phyloP scores from a whole-genome alignment of 352 stramenopile genomes.

The Phytophthora brassicae region DNA sequence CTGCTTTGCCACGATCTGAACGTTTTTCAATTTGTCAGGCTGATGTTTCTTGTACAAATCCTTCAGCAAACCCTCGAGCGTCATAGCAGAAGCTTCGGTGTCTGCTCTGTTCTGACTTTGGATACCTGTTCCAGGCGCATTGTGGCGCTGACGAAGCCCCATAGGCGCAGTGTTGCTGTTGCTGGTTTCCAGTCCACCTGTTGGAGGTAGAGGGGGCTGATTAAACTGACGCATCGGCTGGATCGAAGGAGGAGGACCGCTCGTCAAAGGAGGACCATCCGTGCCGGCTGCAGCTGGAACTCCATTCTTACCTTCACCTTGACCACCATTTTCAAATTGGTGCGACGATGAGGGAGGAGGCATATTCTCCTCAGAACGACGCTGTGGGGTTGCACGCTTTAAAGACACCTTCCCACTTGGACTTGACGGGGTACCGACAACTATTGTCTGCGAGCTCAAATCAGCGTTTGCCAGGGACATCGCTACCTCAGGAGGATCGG shows the following conservation, averaged over 20 bases:
- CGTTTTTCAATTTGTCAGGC: slow-evolving; percentile 73
- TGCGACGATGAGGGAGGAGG: slow-evolving; percentile 10
- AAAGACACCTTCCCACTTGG: slow-evolving; percentile 2
- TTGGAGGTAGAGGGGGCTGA: background rate
- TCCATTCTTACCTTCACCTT: slow-evolving; percentile 2
- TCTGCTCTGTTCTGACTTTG: slow-evolving; percentile 4
- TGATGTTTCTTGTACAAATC: slow-evolving; percentile 81
- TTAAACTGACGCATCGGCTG: background rate
- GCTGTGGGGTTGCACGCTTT: slow-evolving; percentile 3
- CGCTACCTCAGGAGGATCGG: background rate
- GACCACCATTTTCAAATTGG: background rate
- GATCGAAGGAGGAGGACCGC: slow-evolving; percentile 3
- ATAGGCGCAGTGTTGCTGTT: slow-evolving; percentile 13
- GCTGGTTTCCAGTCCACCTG: slow-evolving; percentile 7
- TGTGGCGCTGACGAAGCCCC: slow-evolving; percentile 32
- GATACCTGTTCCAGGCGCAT: slow-evolving; percentile 6
- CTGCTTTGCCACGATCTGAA: slow-evolving; percentile 48
- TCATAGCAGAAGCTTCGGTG: slow-evolving; percentile 27
- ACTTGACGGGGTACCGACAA: background rate
- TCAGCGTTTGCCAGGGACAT: slow-evolving; percentile 2
- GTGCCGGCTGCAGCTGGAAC: background rate
- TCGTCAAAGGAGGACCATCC: slow-evolving; percentile 5
- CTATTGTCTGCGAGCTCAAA: background rate
- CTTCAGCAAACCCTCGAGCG: slow-evolving; percentile 54
- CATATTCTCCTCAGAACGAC: slow-evolving; percentile 9